These are phyloP conservation scores for Raphanus sativus DNA, from an alignment of 345 rosid genomes.

Conservation along the genomic window DNA sequence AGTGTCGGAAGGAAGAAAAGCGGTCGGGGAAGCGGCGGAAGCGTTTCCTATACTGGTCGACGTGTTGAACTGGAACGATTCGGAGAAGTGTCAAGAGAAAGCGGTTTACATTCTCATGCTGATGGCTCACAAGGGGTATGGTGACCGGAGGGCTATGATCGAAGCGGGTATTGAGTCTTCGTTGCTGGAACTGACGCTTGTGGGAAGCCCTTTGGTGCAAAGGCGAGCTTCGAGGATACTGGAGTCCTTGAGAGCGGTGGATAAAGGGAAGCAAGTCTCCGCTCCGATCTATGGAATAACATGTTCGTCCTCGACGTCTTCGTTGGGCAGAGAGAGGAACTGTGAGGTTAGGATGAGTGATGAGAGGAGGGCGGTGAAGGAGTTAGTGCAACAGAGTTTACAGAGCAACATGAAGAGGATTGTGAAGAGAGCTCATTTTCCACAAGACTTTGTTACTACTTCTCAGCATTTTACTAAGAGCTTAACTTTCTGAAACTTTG, in stretches of 20 bases:
- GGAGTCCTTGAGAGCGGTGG: constrained; percentile 63
- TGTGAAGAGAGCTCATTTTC: constrained; percentile 85
- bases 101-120: constrained; percentile 79
- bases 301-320: constrained; percentile 36
- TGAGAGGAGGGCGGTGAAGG: constrained; percentile 88
- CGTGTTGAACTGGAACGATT: constrained; percentile 81
- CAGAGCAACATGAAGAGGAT: constrained; percentile 92
- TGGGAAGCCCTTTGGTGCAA: constrained; percentile 79
- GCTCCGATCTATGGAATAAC: constrained; percentile 77
- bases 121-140: constrained; percentile 82
- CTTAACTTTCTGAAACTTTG: constrained; percentile 58
- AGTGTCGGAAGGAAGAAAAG: constrained; percentile 69
- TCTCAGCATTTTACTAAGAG: constrained; percentile 90
- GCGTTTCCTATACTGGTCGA: constrained; percentile 72
- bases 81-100: constrained; percentile 89
- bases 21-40: constrained; percentile 51
- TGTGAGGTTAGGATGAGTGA: constrained; percentile 61
- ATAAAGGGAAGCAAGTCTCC: constrained; percentile 87
- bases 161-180: constrained; percentile 82
- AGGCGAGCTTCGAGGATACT: constrained; percentile 88
- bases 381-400: constrained; percentile 86
- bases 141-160: constrained; percentile 76
- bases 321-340: constrained; percentile 41
- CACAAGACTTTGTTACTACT: constrained; percentile 79
- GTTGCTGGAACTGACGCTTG: constrained; percentile 78